Evolutionary conservation across 148 eudicot species (phyloP).

Genomic region (Cornus controversa): DNA sequence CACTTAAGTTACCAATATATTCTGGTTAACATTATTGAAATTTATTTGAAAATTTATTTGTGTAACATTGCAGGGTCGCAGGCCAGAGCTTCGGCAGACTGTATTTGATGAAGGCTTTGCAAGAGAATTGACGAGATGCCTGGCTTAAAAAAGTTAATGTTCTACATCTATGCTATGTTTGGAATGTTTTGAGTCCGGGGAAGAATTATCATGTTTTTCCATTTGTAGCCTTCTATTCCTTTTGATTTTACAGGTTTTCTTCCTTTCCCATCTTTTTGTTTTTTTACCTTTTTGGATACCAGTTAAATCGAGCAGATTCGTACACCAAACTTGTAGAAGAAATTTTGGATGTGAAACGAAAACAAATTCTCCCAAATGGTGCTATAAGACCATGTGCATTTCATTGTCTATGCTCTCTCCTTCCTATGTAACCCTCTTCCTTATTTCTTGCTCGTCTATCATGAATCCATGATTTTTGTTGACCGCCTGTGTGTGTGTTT

Average conservation of each 20-base stretch:
- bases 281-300: background rate
- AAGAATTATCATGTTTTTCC: background rate
- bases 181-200: background rate
- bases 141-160: background rate
- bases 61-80: constrained; percentile 69
- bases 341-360: background rate
- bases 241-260: background rate
- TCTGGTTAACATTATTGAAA: background rate
- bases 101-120: constrained; percentile 83
- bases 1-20: background rate
- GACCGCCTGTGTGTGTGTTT: no score
- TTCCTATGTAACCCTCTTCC: no score
- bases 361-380: background rate
- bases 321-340: background rate
- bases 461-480: no score
- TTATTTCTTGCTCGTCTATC: no score
- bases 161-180: background rate
- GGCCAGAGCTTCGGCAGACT: constrained; percentile 86
- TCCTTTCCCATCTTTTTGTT: background rate
- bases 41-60: background rate
- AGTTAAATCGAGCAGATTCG: no score
- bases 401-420: no score
- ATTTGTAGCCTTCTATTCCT: background rate
- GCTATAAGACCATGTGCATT: background rate
- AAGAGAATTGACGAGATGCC: constrained; percentile 45